Evolutionary conservation across 805 yeast species (phyloP).

Genomic region (Candida quercuum): DNA sequence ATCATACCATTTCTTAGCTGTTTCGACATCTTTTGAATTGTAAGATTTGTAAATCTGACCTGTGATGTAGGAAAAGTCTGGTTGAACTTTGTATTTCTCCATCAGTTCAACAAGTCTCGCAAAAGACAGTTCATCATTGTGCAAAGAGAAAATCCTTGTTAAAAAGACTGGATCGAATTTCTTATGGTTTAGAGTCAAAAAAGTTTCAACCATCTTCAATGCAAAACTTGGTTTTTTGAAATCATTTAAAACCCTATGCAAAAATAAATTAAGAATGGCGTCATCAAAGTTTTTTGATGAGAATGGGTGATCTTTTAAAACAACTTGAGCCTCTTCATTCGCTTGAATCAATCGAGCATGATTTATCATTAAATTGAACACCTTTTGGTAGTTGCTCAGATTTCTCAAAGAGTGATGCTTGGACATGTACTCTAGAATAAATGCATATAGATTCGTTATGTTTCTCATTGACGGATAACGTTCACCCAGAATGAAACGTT

Average conservation of each 20-base stretch:
- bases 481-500: conserved; percentile 5
- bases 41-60: conserved; percentile 6
- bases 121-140: background rate
- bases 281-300: conserved; percentile 11
- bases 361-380: conserved; percentile 1
- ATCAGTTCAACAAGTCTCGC: conserved; percentile 4
- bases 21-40: conserved; percentile 3
- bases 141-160: conserved; percentile 3
- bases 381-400: background rate
- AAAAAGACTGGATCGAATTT: conserved; percentile 6
- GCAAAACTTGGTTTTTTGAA: conserved; percentile 11
- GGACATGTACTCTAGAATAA: conserved; percentile 9
- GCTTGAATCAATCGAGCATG: conserved; percentile 1
- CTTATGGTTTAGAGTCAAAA: conserved; percentile 4
- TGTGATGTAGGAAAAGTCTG: conserved; percentile 5
- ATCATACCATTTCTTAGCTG: conserved; percentile 9
- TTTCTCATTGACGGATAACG: conserved; percentile 9
- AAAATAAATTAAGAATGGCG: conserved; percentile 12
- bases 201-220: conserved; percentile 10
- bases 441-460: conserved; percentile 14
- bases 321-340: conserved; percentile 1
- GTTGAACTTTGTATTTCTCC: conserved; percentile 3
- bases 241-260: conserved; percentile 7
- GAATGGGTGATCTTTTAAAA: conserved; percentile 11
- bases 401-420: conserved; percentile 2